phyloP scores from a whole-genome alignment of 2,329 filamentous ascomycete genomes.

The Penicillium thymicola region DNA sequence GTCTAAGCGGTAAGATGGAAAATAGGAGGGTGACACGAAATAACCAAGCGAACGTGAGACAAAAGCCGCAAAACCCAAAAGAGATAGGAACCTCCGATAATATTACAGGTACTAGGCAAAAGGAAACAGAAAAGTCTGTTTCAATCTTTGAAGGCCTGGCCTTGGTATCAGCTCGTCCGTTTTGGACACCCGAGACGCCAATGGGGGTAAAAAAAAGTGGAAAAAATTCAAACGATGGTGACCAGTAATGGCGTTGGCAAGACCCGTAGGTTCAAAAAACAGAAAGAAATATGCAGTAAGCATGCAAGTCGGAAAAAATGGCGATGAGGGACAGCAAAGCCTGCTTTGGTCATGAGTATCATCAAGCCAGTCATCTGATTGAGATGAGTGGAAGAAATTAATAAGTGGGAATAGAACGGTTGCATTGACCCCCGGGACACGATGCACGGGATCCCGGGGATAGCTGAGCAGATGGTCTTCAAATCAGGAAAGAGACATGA shows the following conservation, averaged over 20 bases:
- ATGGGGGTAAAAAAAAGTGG: conserved; percentile 11
- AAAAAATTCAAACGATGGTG: conserved; percentile 6
- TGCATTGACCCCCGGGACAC: not conserved
- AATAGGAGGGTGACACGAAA: conserved; percentile 3
- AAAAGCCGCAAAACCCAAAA: not conserved
- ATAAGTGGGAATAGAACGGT: conserved; percentile 13
- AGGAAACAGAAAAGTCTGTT: conserved; percentile 4
- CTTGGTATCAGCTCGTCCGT: conserved; percentile 18
- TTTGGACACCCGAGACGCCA: conserved; percentile 32
- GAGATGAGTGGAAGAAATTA: conserved; percentile 21
- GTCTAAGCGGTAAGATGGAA: conserved; percentile 9
- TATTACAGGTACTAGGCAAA: conserved; percentile 35
- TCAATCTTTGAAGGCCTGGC: conserved; percentile 12
- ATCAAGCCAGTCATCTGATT: conserved; percentile 23
- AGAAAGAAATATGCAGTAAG: conserved; percentile 7
- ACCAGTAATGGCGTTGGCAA: not conserved
- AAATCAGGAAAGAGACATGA: conserved; percentile 15
- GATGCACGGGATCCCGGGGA: not conserved
- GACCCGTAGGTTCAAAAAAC: conserved; percentile 2
- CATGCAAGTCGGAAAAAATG: conserved; percentile 12
- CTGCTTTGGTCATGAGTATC: conserved; percentile 42
- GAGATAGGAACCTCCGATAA: conserved; percentile 22
- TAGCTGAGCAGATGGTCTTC: conserved; percentile 12
- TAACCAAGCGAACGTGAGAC: conserved; percentile 14
- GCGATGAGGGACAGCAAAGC: conserved; percentile 38